phyloP scores from a whole-genome alignment of 768 basidiomycete genomes.

The Epithele typhae region DNA sequence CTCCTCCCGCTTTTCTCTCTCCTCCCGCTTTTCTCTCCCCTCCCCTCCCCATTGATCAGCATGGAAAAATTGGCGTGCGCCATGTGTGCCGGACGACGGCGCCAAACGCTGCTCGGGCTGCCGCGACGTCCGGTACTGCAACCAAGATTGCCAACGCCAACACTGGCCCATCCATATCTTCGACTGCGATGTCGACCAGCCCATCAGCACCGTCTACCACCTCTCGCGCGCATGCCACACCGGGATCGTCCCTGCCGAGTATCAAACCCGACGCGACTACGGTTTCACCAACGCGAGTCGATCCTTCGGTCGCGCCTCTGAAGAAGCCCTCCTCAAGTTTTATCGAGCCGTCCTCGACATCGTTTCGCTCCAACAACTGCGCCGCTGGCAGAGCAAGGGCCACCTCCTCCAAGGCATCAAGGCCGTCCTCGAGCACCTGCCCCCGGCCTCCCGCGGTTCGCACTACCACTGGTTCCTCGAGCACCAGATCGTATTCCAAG shows the following conservation, averaged over 20 bases:
- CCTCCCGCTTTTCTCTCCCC: too few species aligned
- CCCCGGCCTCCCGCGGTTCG: too few species aligned
- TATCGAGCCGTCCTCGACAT: constrained; percentile 20
- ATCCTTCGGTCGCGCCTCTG: constrained; percentile 32
- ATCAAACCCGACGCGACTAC: constrained; percentile 31
- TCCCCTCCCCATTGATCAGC: too few species aligned
- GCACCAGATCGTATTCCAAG: too few species aligned
- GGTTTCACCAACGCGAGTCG: constrained; percentile 28
- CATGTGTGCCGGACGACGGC: too few species aligned
- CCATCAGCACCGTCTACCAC: constrained; percentile 30
- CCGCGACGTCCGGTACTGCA: constrained; percentile 30
- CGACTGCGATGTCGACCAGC: constrained; percentile 23
- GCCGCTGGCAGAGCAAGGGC: too few species aligned
- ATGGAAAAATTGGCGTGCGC: too few species aligned
- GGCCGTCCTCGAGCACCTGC: too few species aligned
- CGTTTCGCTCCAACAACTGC: constrained; percentile 11
- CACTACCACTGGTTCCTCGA: too few species aligned
- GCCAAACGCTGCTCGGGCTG: not conserved
- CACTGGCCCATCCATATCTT: constrained; percentile 32
- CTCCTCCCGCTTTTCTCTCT: too few species aligned
- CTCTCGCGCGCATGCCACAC: constrained; percentile 25
- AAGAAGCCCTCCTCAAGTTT: constrained; percentile 15
- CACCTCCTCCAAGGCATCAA: too few species aligned
- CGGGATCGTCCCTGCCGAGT: constrained; percentile 27
- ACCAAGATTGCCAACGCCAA: constrained; percentile 24